A percentile compares a stretch with the other conserved stretches of the same genome.
Conservation (phyloP, 306 rosid genomes). For the Trichosanthes cucumerina region DNA sequence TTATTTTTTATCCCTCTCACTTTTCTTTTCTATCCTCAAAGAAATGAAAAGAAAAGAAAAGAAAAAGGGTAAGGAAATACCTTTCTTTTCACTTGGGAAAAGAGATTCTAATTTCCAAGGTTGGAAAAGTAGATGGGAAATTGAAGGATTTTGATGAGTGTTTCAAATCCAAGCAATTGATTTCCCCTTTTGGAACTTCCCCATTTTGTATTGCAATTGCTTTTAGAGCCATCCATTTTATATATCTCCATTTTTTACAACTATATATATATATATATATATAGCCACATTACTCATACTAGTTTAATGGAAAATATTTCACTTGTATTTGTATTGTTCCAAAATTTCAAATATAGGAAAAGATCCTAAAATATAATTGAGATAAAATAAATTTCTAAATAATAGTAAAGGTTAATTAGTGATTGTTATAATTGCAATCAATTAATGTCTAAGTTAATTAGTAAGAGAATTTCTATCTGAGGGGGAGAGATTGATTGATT, state of each 20-base stretch:
- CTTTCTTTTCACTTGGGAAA: conserved; percentile 2
- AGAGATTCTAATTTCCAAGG: conserved; percentile 5
- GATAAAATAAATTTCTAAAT: background rate
- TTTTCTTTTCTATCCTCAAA: background rate
- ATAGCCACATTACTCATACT: background rate
- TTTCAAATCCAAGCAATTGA: conserved; percentile 8
- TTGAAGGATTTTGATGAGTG: background rate
- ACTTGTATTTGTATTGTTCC: background rate
- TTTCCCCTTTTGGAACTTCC: background rate
- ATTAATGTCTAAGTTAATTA: no score
- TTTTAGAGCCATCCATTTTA: background rate
- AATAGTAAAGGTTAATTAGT: background rate
- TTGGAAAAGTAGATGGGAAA: background rate
- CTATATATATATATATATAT: background rate
- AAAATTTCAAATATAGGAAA: background rate
- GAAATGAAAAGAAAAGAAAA: background rate
- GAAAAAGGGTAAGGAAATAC: background rate
- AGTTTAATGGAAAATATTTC: background rate
- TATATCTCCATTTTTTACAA: background rate
- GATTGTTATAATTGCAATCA: background rate
- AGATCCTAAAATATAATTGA: background rate
- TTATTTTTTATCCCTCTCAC: background rate
- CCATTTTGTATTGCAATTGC: background rate
- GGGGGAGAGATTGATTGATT: no score
- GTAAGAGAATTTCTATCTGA: no score